These are phyloP conservation scores for Arthroderma uncinatum DNA, from an alignment of 2,329 filamentous ascomycete species.

Conservation along the genomic window DNA sequence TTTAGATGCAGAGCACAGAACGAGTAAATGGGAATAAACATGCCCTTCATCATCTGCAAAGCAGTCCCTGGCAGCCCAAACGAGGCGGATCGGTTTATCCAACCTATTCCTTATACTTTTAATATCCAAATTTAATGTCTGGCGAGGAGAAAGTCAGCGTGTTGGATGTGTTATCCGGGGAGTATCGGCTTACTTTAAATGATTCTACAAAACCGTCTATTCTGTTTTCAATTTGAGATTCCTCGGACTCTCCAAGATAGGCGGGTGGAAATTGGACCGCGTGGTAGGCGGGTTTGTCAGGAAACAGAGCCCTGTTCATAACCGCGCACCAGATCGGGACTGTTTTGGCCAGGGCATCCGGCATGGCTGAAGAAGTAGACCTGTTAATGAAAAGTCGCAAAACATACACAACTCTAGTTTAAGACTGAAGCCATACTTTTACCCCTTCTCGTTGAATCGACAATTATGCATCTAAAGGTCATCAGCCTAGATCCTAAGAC, in stretches of 20 bases:
- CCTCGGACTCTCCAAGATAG: constrained; percentile 62
- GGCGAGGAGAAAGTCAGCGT: constrained; percentile 25
- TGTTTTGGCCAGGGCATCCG: constrained; percentile 87
- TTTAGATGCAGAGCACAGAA: constrained; percentile 77
- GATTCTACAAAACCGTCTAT: constrained; percentile 47
- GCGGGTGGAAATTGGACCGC: constrained; percentile 59
- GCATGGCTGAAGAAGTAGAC: constrained; percentile 51
- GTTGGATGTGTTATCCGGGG: background rate
- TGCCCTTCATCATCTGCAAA: constrained; percentile 20
- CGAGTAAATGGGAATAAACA: constrained; percentile 53
- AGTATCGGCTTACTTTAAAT: constrained; percentile 29
- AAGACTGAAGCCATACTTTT: constrained; percentile 47
- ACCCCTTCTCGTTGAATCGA: constrained; percentile 84
- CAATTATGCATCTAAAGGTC: constrained; percentile 52
- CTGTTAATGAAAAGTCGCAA: background rate
- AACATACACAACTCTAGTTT: background rate
- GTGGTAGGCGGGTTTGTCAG: constrained; percentile 39
- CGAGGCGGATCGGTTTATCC: constrained; percentile 60
- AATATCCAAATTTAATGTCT: constrained; percentile 52
- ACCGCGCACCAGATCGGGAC: constrained; percentile 89
- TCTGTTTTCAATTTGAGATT: constrained; percentile 60
- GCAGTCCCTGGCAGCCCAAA: constrained; percentile 68
- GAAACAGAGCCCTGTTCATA: constrained; percentile 69
- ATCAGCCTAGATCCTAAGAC: background rate
- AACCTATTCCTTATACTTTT: constrained; percentile 45